Evolutionary conservation across 2,329 filamentous ascomycete species (phyloP).

Genomic region (Paracoccidioides brasiliensis): DNA sequence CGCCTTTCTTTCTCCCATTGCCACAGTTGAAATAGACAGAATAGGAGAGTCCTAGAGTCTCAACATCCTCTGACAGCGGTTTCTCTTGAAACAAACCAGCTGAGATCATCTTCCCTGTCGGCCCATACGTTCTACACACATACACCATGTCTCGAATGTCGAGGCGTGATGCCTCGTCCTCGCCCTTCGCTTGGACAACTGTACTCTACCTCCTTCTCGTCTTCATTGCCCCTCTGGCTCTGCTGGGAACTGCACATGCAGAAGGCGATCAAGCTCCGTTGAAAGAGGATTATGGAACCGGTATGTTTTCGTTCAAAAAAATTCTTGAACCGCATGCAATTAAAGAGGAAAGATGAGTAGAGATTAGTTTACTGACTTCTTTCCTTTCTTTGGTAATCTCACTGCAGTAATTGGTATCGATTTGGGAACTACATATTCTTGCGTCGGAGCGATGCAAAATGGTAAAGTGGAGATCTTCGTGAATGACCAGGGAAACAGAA

Average conservation of each 20-base stretch:
- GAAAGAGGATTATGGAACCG: constrained; percentile 64
- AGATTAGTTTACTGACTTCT: not conserved
- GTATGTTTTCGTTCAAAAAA: constrained; percentile 23
- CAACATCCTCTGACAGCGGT: too few relatives aligned
- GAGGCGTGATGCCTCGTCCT: constrained; percentile 46
- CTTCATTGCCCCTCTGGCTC: constrained; percentile 70
- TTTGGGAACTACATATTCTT: constrained; percentile 76
- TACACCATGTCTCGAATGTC: constrained; percentile 45
- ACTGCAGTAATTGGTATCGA: constrained; percentile 76
- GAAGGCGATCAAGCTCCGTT: constrained; percentile 54
- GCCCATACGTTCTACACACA: not conserved
- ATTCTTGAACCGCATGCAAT: too few relatives aligned
- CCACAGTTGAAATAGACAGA: too few relatives aligned
- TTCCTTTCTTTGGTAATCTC: not conserved
- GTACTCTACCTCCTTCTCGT: constrained; percentile 85
- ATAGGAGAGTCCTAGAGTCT: too few relatives aligned
- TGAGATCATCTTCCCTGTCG: too few relatives aligned
- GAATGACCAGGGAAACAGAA: constrained; percentile 95
- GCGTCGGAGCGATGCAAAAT: constrained; percentile 91
- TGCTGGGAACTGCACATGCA: constrained; percentile 63
- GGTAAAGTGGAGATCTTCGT: constrained; percentile 91
- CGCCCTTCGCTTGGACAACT: constrained; percentile 71
- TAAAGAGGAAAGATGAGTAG: not conserved
- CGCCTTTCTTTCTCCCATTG: too few relatives aligned
- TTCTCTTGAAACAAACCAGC: too few relatives aligned